These are phyloP conservation scores for Urochloa ruziziensis DNA, from an alignment of 176 grass and related monocot species.

Conservation along the genomic window DNA sequence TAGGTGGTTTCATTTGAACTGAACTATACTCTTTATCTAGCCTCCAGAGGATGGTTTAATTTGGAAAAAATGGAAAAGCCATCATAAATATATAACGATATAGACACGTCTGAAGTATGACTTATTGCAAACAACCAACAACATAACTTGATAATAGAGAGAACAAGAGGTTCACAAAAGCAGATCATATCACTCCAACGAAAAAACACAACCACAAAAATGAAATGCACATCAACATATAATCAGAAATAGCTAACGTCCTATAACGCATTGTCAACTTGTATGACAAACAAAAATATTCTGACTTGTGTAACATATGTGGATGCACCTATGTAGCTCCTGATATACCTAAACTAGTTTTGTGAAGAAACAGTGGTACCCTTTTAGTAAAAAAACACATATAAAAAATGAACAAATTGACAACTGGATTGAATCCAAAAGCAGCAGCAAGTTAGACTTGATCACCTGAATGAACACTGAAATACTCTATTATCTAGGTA, in stretches of 20 bases:
- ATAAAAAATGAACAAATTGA: neutral
- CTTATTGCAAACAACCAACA: neutral
- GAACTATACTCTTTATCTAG: neutral
- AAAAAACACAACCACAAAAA: neutral
- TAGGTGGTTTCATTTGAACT: slow-evolving; percentile 14
- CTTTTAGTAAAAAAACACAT: neutral
- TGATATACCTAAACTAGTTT: neutral
- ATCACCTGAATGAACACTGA: slow-evolving; percentile 14
- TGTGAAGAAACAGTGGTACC: neutral
- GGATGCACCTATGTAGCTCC: neutral
- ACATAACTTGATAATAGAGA: slow-evolving; percentile 8
- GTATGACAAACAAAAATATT: neutral
- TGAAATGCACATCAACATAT: neutral
- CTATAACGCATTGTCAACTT: slow-evolving; percentile 19
- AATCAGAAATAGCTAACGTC: neutral
- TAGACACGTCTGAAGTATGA: neutral
- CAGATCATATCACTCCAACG: neutral
- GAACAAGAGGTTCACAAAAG: neutral
- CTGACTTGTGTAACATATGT: neutral
- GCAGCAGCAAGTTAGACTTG: slow-evolving; percentile 1
- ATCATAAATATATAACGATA: neutral
- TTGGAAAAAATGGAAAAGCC: neutral
- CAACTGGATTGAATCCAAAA: neutral
- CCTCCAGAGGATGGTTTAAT: slow-evolving; percentile 16
- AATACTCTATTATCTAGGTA: neutral